A percentile compares a stretch with the other conserved stretches of the same genome.
phyloP scores from a whole-genome alignment of 2,329 filamentous ascomycete genomes.

The Epichloe typhina region DNA sequence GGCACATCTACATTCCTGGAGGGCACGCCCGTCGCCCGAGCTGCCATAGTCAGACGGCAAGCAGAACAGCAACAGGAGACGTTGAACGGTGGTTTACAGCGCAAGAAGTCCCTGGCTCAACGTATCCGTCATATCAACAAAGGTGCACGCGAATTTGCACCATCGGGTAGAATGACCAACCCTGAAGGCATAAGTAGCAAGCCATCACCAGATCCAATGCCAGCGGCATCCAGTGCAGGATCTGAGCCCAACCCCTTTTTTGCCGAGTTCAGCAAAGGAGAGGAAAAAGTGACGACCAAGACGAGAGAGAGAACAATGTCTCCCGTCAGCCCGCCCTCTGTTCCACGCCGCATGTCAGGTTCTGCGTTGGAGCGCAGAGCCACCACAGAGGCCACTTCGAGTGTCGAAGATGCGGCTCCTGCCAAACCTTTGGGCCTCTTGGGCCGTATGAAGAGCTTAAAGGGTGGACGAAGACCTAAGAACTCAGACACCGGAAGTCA shows the following conservation, averaged over 20 bases:
- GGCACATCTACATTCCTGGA: conserved; percentile 95
- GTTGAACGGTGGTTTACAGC: conserved; percentile 49
- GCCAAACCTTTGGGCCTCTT: conserved; percentile 50
- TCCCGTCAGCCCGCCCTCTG: conserved; percentile 46
- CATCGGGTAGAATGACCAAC: conserved; percentile 45
- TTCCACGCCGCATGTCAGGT: conserved; percentile 23
- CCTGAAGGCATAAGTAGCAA: conserved; percentile 35
- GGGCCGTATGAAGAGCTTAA: conserved; percentile 70
- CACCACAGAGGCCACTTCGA: conserved; percentile 41
- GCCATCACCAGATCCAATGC: conserved; percentile 26
- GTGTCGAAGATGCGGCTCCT: conserved; percentile 27
- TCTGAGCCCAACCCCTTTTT: conserved; percentile 67
- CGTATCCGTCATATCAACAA: conserved; percentile 76
- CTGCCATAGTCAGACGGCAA: conserved; percentile 63
- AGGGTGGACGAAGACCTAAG: conserved; percentile 43
- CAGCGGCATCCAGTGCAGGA: conserved; percentile 19
- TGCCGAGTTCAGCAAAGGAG: conserved; percentile 54
- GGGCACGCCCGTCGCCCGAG: conserved; percentile 73
- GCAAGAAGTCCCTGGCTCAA: conserved; percentile 92
- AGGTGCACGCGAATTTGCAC: conserved; percentile 45
- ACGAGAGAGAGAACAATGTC: conserved; percentile 24
- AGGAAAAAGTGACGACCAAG: conserved; percentile 36
- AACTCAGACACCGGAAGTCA: conserved; percentile 14
- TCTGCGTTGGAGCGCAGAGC: conserved; percentile 47
- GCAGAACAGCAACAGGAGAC: conserved; percentile 52